Evolutionary conservation across 352 stramenopile genomes (phyloP).

Genomic region (Phytopythium oedochilum): DNA sequence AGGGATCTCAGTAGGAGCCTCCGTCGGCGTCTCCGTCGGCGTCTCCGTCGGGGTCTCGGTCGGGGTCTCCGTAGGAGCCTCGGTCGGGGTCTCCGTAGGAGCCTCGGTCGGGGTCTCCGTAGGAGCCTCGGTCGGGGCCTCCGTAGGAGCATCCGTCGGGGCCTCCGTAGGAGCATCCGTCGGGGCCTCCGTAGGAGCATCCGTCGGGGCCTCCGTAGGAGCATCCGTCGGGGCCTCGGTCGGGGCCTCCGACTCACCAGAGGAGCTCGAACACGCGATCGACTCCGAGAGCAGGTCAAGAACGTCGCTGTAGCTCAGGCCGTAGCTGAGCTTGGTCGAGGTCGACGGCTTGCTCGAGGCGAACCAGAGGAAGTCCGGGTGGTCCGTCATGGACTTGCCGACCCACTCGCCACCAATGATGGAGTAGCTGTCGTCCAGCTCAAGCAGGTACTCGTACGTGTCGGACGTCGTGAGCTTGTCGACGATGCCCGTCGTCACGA

Average conservation of each 20-base stretch:
- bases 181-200: constrained; percentile 2
- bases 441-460: constrained; percentile 31
- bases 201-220: constrained; percentile 3
- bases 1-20: neutral
- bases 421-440: constrained; percentile 28
- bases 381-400: constrained; percentile 14
- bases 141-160: neutral
- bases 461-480: constrained; percentile 22
- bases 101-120: neutral
- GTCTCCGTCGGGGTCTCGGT: constrained; percentile 2
- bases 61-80: neutral
- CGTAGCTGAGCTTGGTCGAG: constrained; percentile 7
- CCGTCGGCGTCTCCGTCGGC: neutral
- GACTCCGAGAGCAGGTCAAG: constrained; percentile 19
- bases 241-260: neutral
- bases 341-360: constrained; percentile 19
- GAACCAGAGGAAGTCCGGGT: constrained; percentile 38
- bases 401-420: constrained; percentile 40
- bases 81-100: neutral
- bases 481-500: constrained; percentile 19
- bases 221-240: constrained; percentile 4
- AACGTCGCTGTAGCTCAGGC: constrained; percentile 20
- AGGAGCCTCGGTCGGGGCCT: neutral
- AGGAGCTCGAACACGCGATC: constrained; percentile 8
- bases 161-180: constrained; percentile 2